Evolutionary conservation across 805 yeast species (phyloP), one percentile per base, ranked within the genome.

Genomic region (Yarrowia deformans): DNA sequence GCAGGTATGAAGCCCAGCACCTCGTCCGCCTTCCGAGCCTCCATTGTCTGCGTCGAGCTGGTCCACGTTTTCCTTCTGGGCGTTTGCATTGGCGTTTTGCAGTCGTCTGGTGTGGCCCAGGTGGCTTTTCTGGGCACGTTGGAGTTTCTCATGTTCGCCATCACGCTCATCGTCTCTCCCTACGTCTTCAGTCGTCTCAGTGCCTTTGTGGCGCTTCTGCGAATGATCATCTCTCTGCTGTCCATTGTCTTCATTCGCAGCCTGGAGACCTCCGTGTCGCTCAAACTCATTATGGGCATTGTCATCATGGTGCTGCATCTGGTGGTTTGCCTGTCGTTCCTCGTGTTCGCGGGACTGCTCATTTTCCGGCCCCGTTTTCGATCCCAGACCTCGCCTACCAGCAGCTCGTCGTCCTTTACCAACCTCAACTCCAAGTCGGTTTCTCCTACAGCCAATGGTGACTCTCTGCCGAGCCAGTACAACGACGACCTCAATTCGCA

Each of bases 91-190:
- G 81, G 81, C 1, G 78, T 73, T 3, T 58, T 75, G 8, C 80
- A 78, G 66, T 60, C 63, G 7, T 75, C 79, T 0, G 81, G 81
- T 9, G 68, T 75, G 7, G 80, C 81, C 1, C 81, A 78, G 67
- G 69, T 78, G n/a, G 69, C 73, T 0, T 43, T 78, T 3, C 72
- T 79, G 32, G 76, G 78, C 6, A 63, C 74, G 12, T 40, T 72
- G 12, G 81, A 78, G 63, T 63, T 75, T 32, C 69, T 70, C 29
- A 70, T 67, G 43, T 69, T 76, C 29, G 43, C 72, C 12, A 70
- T 72, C 7, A 45, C 76, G 13, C 49, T 68, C 50, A n/a, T 68
- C 70, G 42, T 74, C 71, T 43, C 64, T 14, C 64, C 64, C 3
- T 42, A 42, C 16, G 23, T 56, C 16, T 56, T 56, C 29, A n/a